Evolutionary conservation across 2,329 filamentous ascomycete genomes (phyloP).

Genomic region (Diaporthe sp.): DNA sequence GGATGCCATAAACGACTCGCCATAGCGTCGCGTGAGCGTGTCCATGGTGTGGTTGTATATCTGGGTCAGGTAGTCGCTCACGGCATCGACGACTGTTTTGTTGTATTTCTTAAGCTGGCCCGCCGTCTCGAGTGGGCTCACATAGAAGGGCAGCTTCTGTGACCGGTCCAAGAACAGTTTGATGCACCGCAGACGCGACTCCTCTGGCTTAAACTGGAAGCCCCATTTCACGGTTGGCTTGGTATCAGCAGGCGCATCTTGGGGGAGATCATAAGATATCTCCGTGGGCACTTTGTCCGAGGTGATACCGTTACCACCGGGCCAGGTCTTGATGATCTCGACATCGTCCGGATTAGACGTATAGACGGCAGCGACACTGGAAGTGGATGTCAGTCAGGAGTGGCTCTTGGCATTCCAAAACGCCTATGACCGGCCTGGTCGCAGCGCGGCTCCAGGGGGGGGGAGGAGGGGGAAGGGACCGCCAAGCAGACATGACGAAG

Average conservation of each 20-base stretch:
- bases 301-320: constrained; percentile 87
- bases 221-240: constrained; percentile 78
- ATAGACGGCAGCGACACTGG: constrained; percentile 78
- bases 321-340: constrained; percentile 88
- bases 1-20: constrained; percentile 82
- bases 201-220: constrained; percentile 85
- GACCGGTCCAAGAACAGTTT: constrained; percentile 87
- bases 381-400: constrained; percentile 37
- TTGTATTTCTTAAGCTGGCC: constrained; percentile 80
- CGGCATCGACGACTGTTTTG: constrained; percentile 84
- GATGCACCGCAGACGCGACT: constrained; percentile 82
- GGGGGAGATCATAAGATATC: constrained; percentile 72
- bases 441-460: neutral
- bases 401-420: neutral
- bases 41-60: constrained; percentile 85
- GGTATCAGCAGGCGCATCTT: constrained; percentile 53
- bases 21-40: constrained; percentile 79
- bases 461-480: neutral
- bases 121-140: constrained; percentile 82
- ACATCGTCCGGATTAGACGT: constrained; percentile 83
- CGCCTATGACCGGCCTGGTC: neutral
- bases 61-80: constrained; percentile 83
- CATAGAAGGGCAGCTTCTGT: constrained; percentile 85
- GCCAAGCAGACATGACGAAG: neutral
- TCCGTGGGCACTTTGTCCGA: constrained; percentile 89